These are phyloP conservation scores for Colletotrichum noveboracense DNA, from an alignment of 2,329 filamentous ascomycete species.

Conservation along the genomic window DNA sequence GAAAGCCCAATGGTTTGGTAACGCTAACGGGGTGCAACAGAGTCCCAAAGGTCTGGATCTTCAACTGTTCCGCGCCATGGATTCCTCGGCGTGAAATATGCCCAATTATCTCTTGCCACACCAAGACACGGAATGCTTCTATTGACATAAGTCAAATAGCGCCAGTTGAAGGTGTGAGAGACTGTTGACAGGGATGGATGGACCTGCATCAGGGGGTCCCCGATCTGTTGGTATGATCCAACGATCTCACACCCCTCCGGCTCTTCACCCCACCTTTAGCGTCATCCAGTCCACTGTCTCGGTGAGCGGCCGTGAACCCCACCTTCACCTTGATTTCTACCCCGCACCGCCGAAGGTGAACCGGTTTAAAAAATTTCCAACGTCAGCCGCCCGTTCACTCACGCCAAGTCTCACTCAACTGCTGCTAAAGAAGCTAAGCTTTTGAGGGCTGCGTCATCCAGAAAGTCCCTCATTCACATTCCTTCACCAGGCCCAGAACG, in stretches of 20 bases:
- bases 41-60: background rate
- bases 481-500: background rate
- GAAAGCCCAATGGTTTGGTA: background rate
- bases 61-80: background rate
- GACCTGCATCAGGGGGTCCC: background rate
- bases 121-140: background rate
- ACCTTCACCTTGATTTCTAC: conserved; percentile 11
- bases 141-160: background rate
- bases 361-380: background rate
- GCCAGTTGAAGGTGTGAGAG: background rate
- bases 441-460: background rate
- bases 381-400: background rate
- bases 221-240: background rate
- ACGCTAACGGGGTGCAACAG: background rate
- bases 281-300: background rate
- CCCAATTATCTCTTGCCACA: background rate
- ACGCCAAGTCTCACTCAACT: background rate
- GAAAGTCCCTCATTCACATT: background rate
- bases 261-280: background rate
- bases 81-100: background rate
- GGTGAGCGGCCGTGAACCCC: background rate
- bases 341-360: background rate
- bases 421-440: background rate
- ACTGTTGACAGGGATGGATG: background rate
- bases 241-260: background rate